Evolutionary conservation across 176 grass and related monocot species (phyloP).

Genomic region (Miscanthus lutarioriparius): DNA sequence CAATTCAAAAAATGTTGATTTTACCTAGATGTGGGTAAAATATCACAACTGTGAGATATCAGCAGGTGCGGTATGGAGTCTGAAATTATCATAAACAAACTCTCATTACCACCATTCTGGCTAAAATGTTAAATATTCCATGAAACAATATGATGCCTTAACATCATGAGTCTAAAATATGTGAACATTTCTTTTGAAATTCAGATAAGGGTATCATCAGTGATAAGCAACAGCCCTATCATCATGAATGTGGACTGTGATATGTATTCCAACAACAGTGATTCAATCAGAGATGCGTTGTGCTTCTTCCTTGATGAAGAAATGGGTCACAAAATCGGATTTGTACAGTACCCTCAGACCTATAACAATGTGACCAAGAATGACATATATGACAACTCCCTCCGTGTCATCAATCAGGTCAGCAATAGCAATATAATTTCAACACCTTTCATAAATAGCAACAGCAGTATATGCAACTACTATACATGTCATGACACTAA

Average conservation of each 20-base stretch:
- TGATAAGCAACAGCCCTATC: constrained; percentile 76
- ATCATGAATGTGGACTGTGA: constrained; percentile 91
- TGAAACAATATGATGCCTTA: neutral
- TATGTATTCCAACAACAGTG: constrained; percentile 83
- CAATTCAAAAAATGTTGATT: neutral
- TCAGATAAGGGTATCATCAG: constrained; percentile 76
- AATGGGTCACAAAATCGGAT: constrained; percentile 60
- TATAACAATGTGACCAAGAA: constrained; percentile 69
- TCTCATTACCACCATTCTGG: neutral
- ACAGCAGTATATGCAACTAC: neutral
- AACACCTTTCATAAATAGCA: neutral
- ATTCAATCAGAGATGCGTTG: constrained; percentile 57
- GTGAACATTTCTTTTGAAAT: constrained; percentile 13
- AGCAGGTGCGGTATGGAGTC: no score
- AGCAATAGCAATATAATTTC: constrained; percentile 14
- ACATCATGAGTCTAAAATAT: neutral
- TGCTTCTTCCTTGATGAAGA: constrained; percentile 90
- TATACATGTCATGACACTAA: constrained; percentile 14
- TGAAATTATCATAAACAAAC: neutral
- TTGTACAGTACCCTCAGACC: constrained; percentile 68
- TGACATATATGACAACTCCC: constrained; percentile 63
- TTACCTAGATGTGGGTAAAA: neutral
- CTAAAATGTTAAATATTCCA: neutral
- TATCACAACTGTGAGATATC: neutral
- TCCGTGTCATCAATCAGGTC: constrained; percentile 47